These are phyloP conservation scores for Emmonsia crescens DNA, from an alignment of 2,329 filamentous ascomycete species.

Conservation along the genomic window DNA sequence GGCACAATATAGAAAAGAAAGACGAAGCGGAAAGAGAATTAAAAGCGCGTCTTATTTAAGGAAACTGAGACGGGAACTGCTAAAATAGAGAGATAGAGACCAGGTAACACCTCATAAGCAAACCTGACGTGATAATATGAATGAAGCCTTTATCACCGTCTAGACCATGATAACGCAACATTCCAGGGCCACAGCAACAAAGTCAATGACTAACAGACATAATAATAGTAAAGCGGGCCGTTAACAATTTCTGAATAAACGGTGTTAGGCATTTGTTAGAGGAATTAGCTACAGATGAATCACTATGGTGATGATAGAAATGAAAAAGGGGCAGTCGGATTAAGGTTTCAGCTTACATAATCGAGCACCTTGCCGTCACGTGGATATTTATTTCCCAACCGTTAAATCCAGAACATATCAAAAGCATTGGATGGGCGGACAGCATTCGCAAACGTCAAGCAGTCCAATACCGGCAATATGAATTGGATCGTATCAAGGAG, in stretches of 20 bases:
- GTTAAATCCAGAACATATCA: neutral
- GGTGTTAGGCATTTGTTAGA: neutral
- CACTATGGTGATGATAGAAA: neutral
- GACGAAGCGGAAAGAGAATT: neutral
- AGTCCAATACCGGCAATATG: conserved; percentile 39
- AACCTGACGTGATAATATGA: neutral
- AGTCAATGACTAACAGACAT: neutral
- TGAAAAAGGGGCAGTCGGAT: neutral
- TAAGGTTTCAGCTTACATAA: neutral
- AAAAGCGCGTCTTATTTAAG: neutral
- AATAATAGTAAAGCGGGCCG: neutral
- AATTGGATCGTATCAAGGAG: conserved; percentile 53
- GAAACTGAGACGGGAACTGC: neutral
- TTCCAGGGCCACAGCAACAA: neutral
- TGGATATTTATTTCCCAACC: neutral
- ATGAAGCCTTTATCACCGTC: neutral
- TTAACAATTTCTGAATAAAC: neutral
- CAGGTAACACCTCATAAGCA: neutral
- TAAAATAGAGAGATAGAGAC: neutral
- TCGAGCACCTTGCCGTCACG: neutral
- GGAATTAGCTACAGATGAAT: neutral
- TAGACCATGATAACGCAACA: neutral
- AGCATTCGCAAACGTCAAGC: neutral
- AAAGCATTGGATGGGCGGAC: neutral
- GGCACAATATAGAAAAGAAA: neutral